Evolutionary conservation across 192 early-diverging fungal genomes (phyloP).

Genomic region (Gamsiella multidivaricata): DNA sequence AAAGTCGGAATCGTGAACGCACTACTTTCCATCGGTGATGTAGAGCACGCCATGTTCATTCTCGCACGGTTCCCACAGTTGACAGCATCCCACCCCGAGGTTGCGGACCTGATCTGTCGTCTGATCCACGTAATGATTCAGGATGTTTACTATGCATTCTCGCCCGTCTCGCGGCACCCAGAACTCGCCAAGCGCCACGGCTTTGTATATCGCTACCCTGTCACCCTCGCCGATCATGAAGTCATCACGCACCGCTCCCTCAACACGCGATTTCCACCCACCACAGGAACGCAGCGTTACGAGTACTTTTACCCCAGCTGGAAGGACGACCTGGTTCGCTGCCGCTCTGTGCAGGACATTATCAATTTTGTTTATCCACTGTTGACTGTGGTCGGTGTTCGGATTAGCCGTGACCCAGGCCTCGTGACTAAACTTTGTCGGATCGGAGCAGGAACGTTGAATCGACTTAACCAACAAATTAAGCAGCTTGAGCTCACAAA

Average conservation of each 20-base stretch:
- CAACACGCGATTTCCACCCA: conserved; percentile 19
- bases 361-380: conserved; percentile 49
- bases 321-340: conserved; percentile 58
- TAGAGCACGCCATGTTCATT: conserved; percentile 61
- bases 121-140: conserved; percentile 68
- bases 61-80: conserved; percentile 65
- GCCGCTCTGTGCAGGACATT: conserved; percentile 36
- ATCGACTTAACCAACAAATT: conserved; percentile 4
- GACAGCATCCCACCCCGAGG: conserved; percentile 64
- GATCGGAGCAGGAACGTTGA: conserved; percentile 29
- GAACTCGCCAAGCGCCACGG: conserved; percentile 12
- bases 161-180: conserved; percentile 34
- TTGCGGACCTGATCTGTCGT: conserved; percentile 71
- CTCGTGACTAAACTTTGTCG: conserved; percentile 39
- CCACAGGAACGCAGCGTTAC: conserved; percentile 40
- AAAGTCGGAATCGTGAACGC: conserved; percentile 71
- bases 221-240: conserved; percentile 1
- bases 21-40: conserved; percentile 72
- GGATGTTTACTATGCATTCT: conserved; percentile 61
- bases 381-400: conserved; percentile 57
- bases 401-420: conserved; percentile 44
- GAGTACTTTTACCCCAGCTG: conserved; percentile 73
- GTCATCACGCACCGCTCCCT: conserved; percentile 9
- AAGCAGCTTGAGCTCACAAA: background rate
- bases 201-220: conserved; percentile 22